Evolutionary conservation across 2,329 filamentous ascomycete species (phyloP), one percentile per base, ranked within the genome.

Genomic region (Penicillium psychrosexuale): DNA sequence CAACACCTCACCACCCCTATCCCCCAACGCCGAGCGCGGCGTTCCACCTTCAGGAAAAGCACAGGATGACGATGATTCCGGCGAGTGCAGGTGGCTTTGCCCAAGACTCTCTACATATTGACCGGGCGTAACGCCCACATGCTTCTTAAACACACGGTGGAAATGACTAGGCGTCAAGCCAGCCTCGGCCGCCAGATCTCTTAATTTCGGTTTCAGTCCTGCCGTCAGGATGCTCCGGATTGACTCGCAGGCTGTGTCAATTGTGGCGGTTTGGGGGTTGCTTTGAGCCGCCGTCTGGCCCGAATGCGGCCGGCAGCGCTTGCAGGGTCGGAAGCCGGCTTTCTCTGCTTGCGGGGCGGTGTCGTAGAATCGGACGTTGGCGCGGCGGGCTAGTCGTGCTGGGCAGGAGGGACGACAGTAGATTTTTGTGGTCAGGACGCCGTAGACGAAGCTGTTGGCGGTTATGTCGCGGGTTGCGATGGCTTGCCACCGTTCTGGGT

Each of bases 321-420:
- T 83, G 69, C 82, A 84, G 0, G 81, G 69, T 36, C 81, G 73
- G 61, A 79, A 84, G 1, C 82, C 82, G 15, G 75, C 76, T 11
- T 68, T 65, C 60, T 77, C 75, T 9, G 82, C 82, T 54, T 79
- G 71, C 2, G 67, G 59, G 0, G 77, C 66, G 1, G 75, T 78
- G 46, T 78, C 74, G 68, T 76, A 82, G 68, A 83, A 84, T 31
- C 73, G 70, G 31, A 89, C 75, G 19, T 82, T 80, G 11, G 82
- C 77, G n/a, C 82, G 76, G 2, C 78, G 75, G 1, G 82, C 79
- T 13, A 89, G 78, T n/a, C 84, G 80, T 3, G 81, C 78, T 1
- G 78, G 74, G 53, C 82, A 84, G 3, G 76, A 80, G 1, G 81
- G 80, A 1, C 81, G 77, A 62, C 82, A 84, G 66, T 81, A 84